A percentile compares a stretch with the other conserved stretches of the same genome.
Evolutionary conservation across 2,329 filamentous ascomycete genomes (phyloP).

Genomic region (Ambrosiella xylebori): DNA sequence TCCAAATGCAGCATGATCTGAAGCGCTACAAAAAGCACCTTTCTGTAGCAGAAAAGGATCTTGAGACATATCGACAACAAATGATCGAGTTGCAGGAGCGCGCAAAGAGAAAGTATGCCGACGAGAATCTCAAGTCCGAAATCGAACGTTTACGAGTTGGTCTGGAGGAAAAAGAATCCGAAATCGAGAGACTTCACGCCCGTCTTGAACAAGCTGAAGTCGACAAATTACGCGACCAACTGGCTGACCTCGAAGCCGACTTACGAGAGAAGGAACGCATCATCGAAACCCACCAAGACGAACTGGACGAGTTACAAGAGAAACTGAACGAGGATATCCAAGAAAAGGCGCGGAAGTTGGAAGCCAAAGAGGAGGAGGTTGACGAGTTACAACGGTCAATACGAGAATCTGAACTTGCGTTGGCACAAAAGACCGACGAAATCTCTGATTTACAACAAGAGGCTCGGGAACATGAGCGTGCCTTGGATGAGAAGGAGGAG

Average conservation of each 20-base stretch:
- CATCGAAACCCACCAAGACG: conserved; percentile 58
- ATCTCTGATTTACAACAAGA: conserved; percentile 23
- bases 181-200: conserved; percentile 42
- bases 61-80: conserved; percentile 69
- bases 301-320: conserved; percentile 48
- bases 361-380: conserved; percentile 34
- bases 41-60: conserved; percentile 63
- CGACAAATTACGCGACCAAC: conserved; percentile 48
- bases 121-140: conserved; percentile 49
- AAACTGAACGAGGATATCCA: conserved; percentile 27
- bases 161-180: conserved; percentile 40
- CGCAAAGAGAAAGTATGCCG: conserved; percentile 56
- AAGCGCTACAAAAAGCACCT: conserved; percentile 74
- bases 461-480: conserved; percentile 4
- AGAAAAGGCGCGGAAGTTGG: conserved; percentile 35
- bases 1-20: conserved; percentile 78
- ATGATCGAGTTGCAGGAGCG: conserved; percentile 70
- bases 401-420: conserved; percentile 1
- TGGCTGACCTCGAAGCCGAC: conserved; percentile 60
- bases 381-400: conserved; percentile 13
- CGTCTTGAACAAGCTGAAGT: conserved; percentile 32
- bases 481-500: conserved; percentile 6
- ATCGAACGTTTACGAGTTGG: conserved; percentile 38
- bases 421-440: conserved; percentile 9
- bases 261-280: conserved; percentile 58